Percentiles rank a stretch among this genome's conserved stretches.
Evolutionary conservation across 805 yeast species (phyloP).

Genomic region (Candida ponderosae): DNA sequence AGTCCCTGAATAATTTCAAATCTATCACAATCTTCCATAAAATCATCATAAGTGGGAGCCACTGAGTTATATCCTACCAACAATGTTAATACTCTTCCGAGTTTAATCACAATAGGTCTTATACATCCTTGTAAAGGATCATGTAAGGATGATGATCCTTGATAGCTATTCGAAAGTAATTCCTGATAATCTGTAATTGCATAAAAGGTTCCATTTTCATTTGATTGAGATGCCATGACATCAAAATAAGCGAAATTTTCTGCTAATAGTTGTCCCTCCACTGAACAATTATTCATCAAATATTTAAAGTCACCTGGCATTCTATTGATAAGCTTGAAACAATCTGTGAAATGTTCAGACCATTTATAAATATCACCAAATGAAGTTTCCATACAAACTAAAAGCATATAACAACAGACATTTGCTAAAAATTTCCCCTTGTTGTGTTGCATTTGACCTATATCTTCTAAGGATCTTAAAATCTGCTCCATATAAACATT

Average conservation of each 20-base stretch:
- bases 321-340: slow-evolving; percentile 10
- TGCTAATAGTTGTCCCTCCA: slow-evolving; percentile 16
- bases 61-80: slow-evolving; percentile 13
- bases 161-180: slow-evolving; percentile 3
- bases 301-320: slow-evolving; percentile 15
- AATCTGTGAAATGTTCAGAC: slow-evolving; percentile 12
- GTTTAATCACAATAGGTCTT: slow-evolving; percentile 12
- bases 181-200: slow-evolving; percentile 13
- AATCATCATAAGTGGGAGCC: slow-evolving; percentile 1
- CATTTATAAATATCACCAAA: slow-evolving; percentile 17
- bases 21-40: slow-evolving; percentile 11
- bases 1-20: slow-evolving; percentile 9
- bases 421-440: slow-evolving; percentile 9
- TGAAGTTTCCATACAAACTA: slow-evolving; percentile 15
- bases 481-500: slow-evolving; percentile 1
- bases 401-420: slow-evolving; percentile 12
- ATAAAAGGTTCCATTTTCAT: slow-evolving; percentile 21
- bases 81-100: slow-evolving; percentile 16
- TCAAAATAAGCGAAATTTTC: slow-evolving; percentile 15
- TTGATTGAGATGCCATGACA: slow-evolving; percentile 17
- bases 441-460: slow-evolving; percentile 6
- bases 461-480: not conserved
- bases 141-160: slow-evolving; percentile 2
- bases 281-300: slow-evolving; percentile 5
- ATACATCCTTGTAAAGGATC: slow-evolving; percentile 22